Conservation (phyloP, 768 basidiomycete species). For the Suillus fuscotomentosus region DNA sequence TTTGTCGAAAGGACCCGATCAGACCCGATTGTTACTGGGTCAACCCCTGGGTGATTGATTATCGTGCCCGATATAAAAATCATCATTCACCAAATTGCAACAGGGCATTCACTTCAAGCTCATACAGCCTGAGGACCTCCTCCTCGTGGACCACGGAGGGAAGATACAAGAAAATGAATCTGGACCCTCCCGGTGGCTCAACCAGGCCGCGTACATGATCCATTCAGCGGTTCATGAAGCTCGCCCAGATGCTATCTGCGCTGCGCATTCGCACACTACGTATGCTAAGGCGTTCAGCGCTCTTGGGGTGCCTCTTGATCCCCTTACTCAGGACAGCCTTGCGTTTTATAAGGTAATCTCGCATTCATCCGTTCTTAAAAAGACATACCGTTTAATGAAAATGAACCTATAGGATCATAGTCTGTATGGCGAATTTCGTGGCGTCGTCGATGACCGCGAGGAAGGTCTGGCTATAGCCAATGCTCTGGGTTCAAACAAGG, state of each 20-base stretch:
- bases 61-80: neutral
- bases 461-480: constrained; percentile 33
- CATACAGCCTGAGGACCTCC: constrained; percentile 42
- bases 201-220: constrained; percentile 39
- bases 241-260: constrained; percentile 35
- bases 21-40: constrained; percentile 47
- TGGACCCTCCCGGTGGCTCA: constrained; percentile 31
- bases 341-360: constrained; percentile 28
- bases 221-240: constrained; percentile 33
- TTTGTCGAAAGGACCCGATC: constrained; percentile 34
- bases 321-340: constrained; percentile 34
- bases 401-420: constrained; percentile 21
- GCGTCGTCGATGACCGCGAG: constrained; percentile 32
- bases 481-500: constrained; percentile 25
- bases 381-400: neutral
- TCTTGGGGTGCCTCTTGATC: constrained; percentile 29
- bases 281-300: constrained; percentile 38
- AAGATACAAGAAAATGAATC: constrained; percentile 31
- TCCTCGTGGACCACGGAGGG: constrained; percentile 43
- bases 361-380: neutral
- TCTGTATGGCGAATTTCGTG: constrained; percentile 32
- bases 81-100: neutral
- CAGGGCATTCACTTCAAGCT: constrained; percentile 46
- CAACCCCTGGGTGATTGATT: constrained; percentile 39
- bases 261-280: constrained; percentile 34